These are phyloP conservation scores for Leishmania amazonensis DNA, from an alignment of 208 protist genomes.

Conservation along the genomic window DNA sequence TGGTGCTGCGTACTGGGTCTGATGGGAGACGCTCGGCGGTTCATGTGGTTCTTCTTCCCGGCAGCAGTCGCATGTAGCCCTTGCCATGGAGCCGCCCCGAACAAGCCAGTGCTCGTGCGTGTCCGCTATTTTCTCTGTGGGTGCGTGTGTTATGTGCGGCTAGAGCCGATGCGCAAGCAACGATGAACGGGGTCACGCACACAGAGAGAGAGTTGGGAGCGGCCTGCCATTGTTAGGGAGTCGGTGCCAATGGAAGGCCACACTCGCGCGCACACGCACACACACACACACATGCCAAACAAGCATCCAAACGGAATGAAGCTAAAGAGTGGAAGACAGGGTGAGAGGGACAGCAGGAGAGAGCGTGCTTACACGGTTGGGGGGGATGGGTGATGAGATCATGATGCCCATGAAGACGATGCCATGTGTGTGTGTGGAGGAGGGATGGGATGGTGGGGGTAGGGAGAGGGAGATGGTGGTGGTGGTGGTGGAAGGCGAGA, in stretches of 20 bases:
- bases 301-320: background rate
- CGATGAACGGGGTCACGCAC: background rate
- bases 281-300: background rate
- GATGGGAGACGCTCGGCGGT: background rate
- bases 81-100: background rate
- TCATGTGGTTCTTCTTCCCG: background rate
- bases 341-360: background rate
- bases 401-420: background rate
- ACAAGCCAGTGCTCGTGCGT: background rate
- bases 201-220: background rate
- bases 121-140: background rate
- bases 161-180: background rate
- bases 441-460: background rate
- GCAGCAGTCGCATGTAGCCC: background rate
- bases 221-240: background rate
- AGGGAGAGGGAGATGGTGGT: background rate
- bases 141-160: background rate
- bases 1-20: background rate
- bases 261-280: conserved; percentile 5
- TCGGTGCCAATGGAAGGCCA: background rate
- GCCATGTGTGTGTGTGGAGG: background rate
- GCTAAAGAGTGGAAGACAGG: background rate
- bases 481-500: too few species aligned
- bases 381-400: background rate
- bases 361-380: background rate